A percentile compares a stretch with the other conserved stretches of the same genome.
These are phyloP conservation scores for Blastobotrys petasosporus DNA, from an alignment of 1,139 yeast genomes.

Conservation along the genomic window DNA sequence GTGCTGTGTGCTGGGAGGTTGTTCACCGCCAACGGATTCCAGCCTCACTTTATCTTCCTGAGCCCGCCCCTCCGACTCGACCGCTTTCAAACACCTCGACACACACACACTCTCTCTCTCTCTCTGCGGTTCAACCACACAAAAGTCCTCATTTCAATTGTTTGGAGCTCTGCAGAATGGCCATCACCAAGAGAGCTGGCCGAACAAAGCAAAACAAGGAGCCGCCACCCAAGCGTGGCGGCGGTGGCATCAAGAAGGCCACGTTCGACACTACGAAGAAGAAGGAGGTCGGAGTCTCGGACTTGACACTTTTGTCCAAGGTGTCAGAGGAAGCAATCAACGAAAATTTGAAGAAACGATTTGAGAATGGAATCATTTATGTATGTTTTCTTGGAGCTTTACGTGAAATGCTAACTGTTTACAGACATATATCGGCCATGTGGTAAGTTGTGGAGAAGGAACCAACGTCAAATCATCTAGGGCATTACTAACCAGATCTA, in stretches of 20 bases:
- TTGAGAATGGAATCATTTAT: slow-evolving; percentile 83
- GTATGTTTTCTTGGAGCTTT: slow-evolving; percentile 47
- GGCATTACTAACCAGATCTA: slow-evolving; percentile 9
- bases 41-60: neutral
- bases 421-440: slow-evolving; percentile 38
- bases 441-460: no score
- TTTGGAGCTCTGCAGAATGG: slow-evolving; percentile 41
- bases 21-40: no score
- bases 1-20: no score
- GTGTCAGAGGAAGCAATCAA: slow-evolving; percentile 91
- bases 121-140: neutral
- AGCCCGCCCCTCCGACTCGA: neutral
- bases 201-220: slow-evolving; percentile 53
- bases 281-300: slow-evolving; percentile 97
- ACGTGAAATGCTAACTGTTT: slow-evolving; percentile 12
- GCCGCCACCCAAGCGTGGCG: slow-evolving; percentile 48
- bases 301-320: slow-evolving; percentile 79
- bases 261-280: slow-evolving; percentile 83
- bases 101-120: neutral
- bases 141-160: neutral
- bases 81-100: neutral
- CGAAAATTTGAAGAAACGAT: slow-evolving; percentile 83
- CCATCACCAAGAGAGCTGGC: slow-evolving; percentile 69
- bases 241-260: slow-evolving; percentile 71
- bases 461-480: no score